Evolutionary conservation across 495 filamentous ascomycete species (phyloP), one percentile per base, ranked within the genome.

Genomic region (Podospora australis): DNA sequence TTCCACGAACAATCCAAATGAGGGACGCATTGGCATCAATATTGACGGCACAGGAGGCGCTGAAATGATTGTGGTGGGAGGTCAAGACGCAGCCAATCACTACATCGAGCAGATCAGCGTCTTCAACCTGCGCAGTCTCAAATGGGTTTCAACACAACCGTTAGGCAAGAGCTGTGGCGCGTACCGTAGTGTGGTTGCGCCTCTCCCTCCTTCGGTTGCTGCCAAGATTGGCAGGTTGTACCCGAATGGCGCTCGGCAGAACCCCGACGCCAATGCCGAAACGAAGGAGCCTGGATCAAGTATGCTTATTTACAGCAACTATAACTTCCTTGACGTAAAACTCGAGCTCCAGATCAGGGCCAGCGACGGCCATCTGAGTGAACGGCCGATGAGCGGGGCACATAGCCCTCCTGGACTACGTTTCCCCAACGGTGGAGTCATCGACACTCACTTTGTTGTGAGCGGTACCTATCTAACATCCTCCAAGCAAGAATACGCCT

Each of bases 51-150:
- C 79, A 24, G 92, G 94, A 7, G 92, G 94, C 11, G 89, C 94
- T 2, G 90, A 98, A 67, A 94, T 98, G 94, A 80, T 98, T 9
- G 83, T 98, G 7, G 90, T 97, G 13, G 92, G 92, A 39, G 92
- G 92, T 4, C 92, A 98, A 61, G 91, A 97, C 60, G 90, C 86
- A 49, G 86, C 86, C n/a, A 97, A 97, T 60, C 88, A 95, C 60
- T 98, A 98, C 56, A 97, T 98, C 51, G 91, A 97, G 62, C 88
- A 97, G 67, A 89, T 97, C 57, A 96, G 90, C 59, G 89, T 97
- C 5, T 98, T 97, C 72, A 98, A 98, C 54, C 75, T 98, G 23
- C 79, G 92, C n/a, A 95, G 88, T 60, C 66, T 96, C 48, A 94
- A 92, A 66, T 98, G 92, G 92, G 90, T 88, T 3, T 86, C 85